These are phyloP conservation scores for Fusarium sacchari DNA, from an alignment of 2,329 filamentous ascomycete genomes.

Conservation along the genomic window DNA sequence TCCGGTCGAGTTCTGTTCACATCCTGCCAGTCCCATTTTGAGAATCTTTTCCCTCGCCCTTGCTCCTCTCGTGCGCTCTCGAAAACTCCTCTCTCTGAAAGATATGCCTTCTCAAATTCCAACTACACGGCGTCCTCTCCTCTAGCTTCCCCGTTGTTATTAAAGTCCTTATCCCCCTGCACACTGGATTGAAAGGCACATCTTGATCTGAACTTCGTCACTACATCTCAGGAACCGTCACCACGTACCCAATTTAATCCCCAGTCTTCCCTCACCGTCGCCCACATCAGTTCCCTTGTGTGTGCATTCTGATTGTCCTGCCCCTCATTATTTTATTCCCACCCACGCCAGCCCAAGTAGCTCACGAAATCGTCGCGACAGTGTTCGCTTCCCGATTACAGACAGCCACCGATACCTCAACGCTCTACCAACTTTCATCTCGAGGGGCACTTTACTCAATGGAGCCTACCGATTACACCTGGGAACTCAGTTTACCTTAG, in stretches of 20 bases:
- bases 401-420: slow-evolving; percentile 18
- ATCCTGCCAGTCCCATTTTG: slow-evolving; percentile 44
- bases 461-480: slow-evolving; percentile 29
- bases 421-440: slow-evolving; percentile 17
- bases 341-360: slow-evolving; percentile 18
- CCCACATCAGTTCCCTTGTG: slow-evolving; percentile 29
- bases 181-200: slow-evolving; percentile 23
- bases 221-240: slow-evolving; percentile 26
- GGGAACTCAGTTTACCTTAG: slow-evolving; percentile 27
- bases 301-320: slow-evolving; percentile 30
- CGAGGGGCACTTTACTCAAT: slow-evolving; percentile 31
- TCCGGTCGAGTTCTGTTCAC: slow-evolving; percentile 45
- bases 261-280: slow-evolving; percentile 23
- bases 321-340: slow-evolving; percentile 34
- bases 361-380: slow-evolving; percentile 25
- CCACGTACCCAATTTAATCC: slow-evolving; percentile 35
- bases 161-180: slow-evolving; percentile 17
- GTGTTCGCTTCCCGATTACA: slow-evolving; percentile 15
- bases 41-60: slow-evolving; percentile 45
- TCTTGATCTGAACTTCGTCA: slow-evolving; percentile 10
- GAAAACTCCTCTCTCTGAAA: slow-evolving; percentile 42
- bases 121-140: slow-evolving; percentile 34
- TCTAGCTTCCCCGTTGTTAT: slow-evolving; percentile 36
- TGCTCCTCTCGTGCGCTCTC: slow-evolving; percentile 34
- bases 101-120: slow-evolving; percentile 36